These are phyloP conservation scores for Rasamsonia emersonii DNA, from an alignment of 2,329 filamentous ascomycete species.

Conservation along the genomic window DNA sequence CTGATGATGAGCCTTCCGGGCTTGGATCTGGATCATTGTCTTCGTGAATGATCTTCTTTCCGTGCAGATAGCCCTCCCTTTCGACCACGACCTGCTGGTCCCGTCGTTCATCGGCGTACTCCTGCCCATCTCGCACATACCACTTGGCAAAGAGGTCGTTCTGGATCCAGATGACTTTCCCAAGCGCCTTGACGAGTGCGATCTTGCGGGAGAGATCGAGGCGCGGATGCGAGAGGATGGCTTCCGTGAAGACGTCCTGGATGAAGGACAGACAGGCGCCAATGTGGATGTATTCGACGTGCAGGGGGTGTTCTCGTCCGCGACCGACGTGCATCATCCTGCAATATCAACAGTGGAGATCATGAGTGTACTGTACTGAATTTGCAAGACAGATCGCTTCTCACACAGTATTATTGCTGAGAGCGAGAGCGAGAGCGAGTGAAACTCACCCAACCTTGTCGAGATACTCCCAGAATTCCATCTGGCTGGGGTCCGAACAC, in stretches of 20 bases:
- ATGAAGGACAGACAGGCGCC: constrained; percentile 65
- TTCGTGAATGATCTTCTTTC: constrained; percentile 45
- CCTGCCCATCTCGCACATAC: constrained; percentile 63
- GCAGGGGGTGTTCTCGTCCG: constrained; percentile 61
- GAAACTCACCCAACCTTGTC: constrained; percentile 65
- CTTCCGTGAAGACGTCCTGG: constrained; percentile 68
- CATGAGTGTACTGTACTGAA: too few relatives aligned
- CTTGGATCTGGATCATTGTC: constrained; percentile 11
- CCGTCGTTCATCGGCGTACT: constrained; percentile 43
- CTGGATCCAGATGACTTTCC: constrained; percentile 81
- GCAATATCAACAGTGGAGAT: background rate
- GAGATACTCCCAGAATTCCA: constrained; percentile 76
- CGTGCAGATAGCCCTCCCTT: constrained; percentile 56
- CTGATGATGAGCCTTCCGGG: too few relatives aligned
- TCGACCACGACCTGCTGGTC: constrained; percentile 44
- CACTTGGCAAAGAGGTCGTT: constrained; percentile 81
- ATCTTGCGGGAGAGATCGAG: constrained; percentile 61
- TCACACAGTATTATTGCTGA: constrained; percentile 3
- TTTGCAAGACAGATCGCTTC: too few relatives aligned
- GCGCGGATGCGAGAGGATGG: constrained; percentile 62
- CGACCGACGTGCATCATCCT: constrained; percentile 75
- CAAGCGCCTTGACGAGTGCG: constrained; percentile 63
- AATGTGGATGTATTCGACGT: constrained; percentile 75
- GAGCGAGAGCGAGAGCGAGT: constrained; percentile 3
- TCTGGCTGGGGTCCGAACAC: constrained; percentile 63